Percentiles rank a stretch among this genome's conserved stretches.
These are phyloP conservation scores for Diddensiella transvaalensis DNA, from an alignment of 805 yeast species.

Conservation along the genomic window DNA sequence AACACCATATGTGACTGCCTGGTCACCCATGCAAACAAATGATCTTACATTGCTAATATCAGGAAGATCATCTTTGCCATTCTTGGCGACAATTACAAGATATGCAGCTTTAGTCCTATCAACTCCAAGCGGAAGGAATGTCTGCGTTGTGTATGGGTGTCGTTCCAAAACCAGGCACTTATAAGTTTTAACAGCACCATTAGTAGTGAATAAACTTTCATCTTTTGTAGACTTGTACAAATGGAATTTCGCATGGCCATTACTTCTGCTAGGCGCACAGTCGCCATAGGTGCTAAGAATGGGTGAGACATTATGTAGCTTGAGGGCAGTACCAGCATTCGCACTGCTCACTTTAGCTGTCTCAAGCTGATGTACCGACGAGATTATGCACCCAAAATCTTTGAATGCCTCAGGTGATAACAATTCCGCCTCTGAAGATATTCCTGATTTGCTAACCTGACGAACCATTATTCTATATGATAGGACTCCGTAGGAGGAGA, in stretches of 20 bases:
- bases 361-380: constrained; percentile 68
- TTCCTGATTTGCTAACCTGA: neutral
- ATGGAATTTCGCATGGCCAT: constrained; percentile 70
- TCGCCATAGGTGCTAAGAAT: constrained; percentile 48
- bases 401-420: constrained; percentile 66
- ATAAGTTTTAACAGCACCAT: constrained; percentile 34
- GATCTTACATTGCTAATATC: constrained; percentile 60
- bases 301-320: constrained; percentile 69
- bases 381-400: constrained; percentile 70
- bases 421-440: constrained; percentile 50
- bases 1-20: constrained; percentile 82
- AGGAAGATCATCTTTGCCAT: constrained; percentile 51
- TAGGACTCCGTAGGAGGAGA: no score
- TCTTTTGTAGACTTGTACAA: constrained; percentile 81
- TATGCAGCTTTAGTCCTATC: constrained; percentile 48
- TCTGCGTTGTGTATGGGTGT: constrained; percentile 86
- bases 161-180: constrained; percentile 72
- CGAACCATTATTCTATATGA: no score
- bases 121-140: constrained; percentile 88
- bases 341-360: constrained; percentile 51
- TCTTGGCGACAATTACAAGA: constrained; percentile 75
- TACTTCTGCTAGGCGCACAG: constrained; percentile 42
- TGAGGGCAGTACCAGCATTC: constrained; percentile 91
- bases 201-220: constrained; percentile 45
- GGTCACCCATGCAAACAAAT: constrained; percentile 74